Evolutionary conservation across 2,329 filamentous ascomycete genomes (phyloP).

Genomic region (Fusarium sterilihyphosum): DNA sequence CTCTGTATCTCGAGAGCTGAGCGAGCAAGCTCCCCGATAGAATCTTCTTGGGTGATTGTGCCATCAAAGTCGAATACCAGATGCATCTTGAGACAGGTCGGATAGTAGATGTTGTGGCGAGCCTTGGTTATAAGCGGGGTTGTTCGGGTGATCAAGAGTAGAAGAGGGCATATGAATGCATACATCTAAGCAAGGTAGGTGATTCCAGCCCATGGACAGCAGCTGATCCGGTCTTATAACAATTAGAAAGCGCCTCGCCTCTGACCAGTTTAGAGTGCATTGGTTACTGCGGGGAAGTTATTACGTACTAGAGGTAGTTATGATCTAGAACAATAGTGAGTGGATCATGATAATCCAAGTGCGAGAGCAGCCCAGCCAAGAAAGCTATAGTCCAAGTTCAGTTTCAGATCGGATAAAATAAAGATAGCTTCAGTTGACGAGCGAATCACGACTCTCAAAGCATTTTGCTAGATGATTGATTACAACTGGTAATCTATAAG

Average conservation of each 20-base stretch:
- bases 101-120: background rate
- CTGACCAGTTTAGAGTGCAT: constrained; percentile 14
- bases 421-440: background rate
- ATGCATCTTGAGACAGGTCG: constrained; percentile 46
- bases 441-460: background rate
- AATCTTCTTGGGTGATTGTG: constrained; percentile 66
- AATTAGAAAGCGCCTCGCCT: constrained; percentile 2
- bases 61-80: constrained; percentile 69
- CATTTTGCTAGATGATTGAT: constrained; percentile 25
- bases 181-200: constrained; percentile 10
- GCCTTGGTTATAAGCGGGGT: background rate
- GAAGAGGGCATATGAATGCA: constrained; percentile 6
- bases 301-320: constrained; percentile 32
- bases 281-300: constrained; percentile 33
- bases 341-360: constrained; percentile 27
- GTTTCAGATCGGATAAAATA: background rate
- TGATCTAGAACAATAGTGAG: constrained; percentile 15
- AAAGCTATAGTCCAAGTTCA: background rate
- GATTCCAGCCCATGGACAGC: background rate
- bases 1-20: constrained; percentile 53
- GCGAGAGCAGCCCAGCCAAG: constrained; percentile 7
- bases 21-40: constrained; percentile 58
- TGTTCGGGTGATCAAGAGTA: background rate
- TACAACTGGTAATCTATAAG: constrained; percentile 28
- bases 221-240: constrained; percentile 11